These are phyloP conservation scores for Komagataella phaffii DNA, from an alignment of 805 yeast genomes.

Conservation along the genomic window DNA sequence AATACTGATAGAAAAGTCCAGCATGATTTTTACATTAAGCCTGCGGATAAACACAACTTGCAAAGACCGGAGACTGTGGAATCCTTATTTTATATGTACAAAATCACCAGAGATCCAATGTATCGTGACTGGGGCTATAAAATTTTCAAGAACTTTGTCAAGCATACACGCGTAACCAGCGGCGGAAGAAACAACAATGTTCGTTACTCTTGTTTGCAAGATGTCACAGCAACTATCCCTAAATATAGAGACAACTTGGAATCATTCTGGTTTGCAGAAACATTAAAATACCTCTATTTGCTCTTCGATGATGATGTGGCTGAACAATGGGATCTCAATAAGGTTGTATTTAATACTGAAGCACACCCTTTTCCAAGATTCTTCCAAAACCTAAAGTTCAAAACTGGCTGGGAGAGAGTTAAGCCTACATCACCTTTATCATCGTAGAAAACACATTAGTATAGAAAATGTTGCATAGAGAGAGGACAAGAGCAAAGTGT, in stretches of 20 bases:
- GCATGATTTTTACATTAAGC: slow-evolving; percentile 56
- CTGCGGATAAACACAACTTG: slow-evolving; percentile 65
- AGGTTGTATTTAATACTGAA: slow-evolving; percentile 78
- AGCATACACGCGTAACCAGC: slow-evolving; percentile 37
- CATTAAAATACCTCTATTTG: slow-evolving; percentile 73
- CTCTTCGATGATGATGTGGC: slow-evolving; percentile 57
- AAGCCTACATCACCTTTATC: background rate
- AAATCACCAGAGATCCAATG: slow-evolving; percentile 66
- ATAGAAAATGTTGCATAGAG: slow-evolving; percentile 19
- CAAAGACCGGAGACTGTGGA: slow-evolving; percentile 95
- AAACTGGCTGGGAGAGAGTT: slow-evolving; percentile 47
- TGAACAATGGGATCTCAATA: slow-evolving; percentile 47
- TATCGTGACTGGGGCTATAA: slow-evolving; percentile 87
- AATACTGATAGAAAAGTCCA: slow-evolving; percentile 33
- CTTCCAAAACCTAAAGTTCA: slow-evolving; percentile 32
- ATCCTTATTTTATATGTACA: slow-evolving; percentile 66
- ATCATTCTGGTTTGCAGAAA: slow-evolving; percentile 90
- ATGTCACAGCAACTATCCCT: slow-evolving; percentile 48
- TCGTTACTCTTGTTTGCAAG: slow-evolving; percentile 48
- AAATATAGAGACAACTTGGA: slow-evolving; percentile 61
- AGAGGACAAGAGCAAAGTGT: background rate
- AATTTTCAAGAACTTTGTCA: slow-evolving; percentile 58
- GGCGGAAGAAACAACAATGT: slow-evolving; percentile 31
- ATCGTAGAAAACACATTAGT: background rate
- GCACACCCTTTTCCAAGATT: slow-evolving; percentile 88